phyloP scores from a whole-genome alignment of 345 rosid species.

The Camelina hispida region DNA sequence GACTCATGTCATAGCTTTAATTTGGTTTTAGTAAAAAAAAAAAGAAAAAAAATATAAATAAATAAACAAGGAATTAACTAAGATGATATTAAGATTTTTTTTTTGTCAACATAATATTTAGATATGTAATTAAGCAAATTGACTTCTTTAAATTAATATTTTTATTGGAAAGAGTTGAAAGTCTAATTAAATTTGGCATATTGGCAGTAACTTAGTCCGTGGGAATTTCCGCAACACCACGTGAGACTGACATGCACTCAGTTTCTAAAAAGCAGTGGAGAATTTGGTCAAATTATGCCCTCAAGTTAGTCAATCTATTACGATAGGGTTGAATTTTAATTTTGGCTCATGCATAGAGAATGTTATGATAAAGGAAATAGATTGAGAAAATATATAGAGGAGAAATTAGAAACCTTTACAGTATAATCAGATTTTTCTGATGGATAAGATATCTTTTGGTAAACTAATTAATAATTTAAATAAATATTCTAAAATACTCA shows the following conservation, averaged over 20 bases:
- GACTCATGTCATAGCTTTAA: too few relatives aligned
- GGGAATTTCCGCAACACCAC: conserved; percentile 1
- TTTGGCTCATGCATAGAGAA: not conserved
- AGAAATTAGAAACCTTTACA: too few relatives aligned
- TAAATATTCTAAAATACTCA: too few relatives aligned
- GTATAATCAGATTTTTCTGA: too few relatives aligned
- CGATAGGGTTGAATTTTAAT: not conserved
- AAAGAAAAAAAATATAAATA: too few relatives aligned
- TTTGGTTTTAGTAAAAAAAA: too few relatives aligned
- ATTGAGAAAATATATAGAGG: too few relatives aligned
- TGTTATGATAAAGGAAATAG: too few relatives aligned
- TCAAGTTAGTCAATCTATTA: conserved; percentile 24
- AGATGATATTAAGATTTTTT: too few relatives aligned
- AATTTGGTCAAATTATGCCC: conserved; percentile 7
- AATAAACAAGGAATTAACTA: not conserved
- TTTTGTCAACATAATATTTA: too few relatives aligned
- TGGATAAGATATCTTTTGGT: too few relatives aligned
- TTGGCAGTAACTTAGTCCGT: not conserved
- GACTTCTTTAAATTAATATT: not conserved
- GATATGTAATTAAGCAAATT: not conserved
- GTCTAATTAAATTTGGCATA: conserved; percentile 23
- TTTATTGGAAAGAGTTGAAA: not conserved
- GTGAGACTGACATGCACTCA: conserved; percentile 18
- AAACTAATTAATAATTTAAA: too few relatives aligned
- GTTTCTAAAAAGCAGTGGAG: not conserved